Conservation (phyloP, 2,329 filamentous ascomycete species). For the Penicillium janthinellum region DNA sequence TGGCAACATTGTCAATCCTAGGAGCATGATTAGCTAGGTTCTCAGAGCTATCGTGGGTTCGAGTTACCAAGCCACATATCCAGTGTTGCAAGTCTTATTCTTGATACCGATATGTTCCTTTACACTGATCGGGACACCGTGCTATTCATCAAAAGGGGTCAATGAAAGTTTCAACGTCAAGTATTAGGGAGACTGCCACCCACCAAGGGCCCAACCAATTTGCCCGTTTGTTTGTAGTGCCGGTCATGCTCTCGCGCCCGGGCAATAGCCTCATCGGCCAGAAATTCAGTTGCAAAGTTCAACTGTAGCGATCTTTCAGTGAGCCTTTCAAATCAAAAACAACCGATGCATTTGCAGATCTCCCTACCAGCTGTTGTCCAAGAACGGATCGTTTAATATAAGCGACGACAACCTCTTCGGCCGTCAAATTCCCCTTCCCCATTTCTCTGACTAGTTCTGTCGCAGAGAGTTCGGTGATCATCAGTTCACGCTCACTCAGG, state of each 20-base stretch:
- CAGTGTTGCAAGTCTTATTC: constrained; percentile 44
- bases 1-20: constrained; percentile 40
- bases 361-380: constrained; percentile 36
- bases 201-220: constrained; percentile 51
- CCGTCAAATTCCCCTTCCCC: constrained; percentile 29
- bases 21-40: not conserved
- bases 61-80: constrained; percentile 39
- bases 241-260: constrained; percentile 38
- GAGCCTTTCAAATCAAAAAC: not conserved
- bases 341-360: not conserved
- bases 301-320: constrained; percentile 20
- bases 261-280: constrained; percentile 38
- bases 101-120: constrained; percentile 66
- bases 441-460: constrained; percentile 33
- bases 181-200: not conserved
- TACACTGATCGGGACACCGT: constrained; percentile 58
- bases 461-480: constrained; percentile 53
- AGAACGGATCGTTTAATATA: constrained; percentile 39
- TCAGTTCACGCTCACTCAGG: constrained; percentile 51
- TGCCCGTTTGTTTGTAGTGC: constrained; percentile 39
- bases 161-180: not conserved
- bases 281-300: constrained; percentile 43
- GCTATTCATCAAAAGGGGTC: constrained; percentile 28
- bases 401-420: constrained; percentile 36
- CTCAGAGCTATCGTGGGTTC: not conserved